Percentiles rank a stretch among this genome's conserved stretches.
These are phyloP conservation scores for Scleroderma bovista DNA, from an alignment of 768 basidiomycete species.

Conservation along the genomic window DNA sequence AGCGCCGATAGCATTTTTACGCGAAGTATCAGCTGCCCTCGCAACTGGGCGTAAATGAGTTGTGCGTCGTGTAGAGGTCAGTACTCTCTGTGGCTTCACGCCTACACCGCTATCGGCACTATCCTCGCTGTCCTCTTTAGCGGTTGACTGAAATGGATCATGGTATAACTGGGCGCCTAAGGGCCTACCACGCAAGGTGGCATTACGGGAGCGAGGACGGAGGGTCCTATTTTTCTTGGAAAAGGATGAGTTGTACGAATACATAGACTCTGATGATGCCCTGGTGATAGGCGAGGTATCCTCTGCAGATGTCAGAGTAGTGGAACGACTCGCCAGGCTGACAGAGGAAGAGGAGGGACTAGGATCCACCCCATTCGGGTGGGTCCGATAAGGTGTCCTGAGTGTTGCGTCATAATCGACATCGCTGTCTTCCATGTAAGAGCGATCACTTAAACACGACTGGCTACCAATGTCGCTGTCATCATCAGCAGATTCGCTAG, in stretches of 20 bases:
- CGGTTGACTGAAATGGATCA: conserved; percentile 15
- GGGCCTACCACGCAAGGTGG: conserved; percentile 25
- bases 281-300: conserved; percentile 34
- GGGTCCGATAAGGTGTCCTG: conserved; percentile 48
- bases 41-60: conserved; percentile 21
- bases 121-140: conserved; percentile 13
- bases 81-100: conserved; percentile 22
- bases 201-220: conserved; percentile 13
- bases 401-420: conserved; percentile 64
- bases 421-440: conserved; percentile 38
- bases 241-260: conserved; percentile 27
- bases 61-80: conserved; percentile 20
- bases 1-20: conserved; percentile 10
- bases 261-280: conserved; percentile 39
- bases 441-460: conserved; percentile 18
- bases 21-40: conserved; percentile 10
- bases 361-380: conserved; percentile 13
- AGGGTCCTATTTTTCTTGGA: conserved; percentile 3
- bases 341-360: conserved; percentile 21
- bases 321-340: conserved; percentile 23
- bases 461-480: conserved; percentile 23
- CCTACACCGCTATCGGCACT: conserved; percentile 7
- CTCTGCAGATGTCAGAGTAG: conserved; percentile 35
- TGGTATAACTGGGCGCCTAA: background rate
- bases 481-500: conserved; percentile 15